Percentiles rank a stretch among this genome's conserved stretches.
These are phyloP conservation scores for Aspergillus panamensis DNA, from an alignment of 495 filamentous ascomycete species.

Conservation along the genomic window DNA sequence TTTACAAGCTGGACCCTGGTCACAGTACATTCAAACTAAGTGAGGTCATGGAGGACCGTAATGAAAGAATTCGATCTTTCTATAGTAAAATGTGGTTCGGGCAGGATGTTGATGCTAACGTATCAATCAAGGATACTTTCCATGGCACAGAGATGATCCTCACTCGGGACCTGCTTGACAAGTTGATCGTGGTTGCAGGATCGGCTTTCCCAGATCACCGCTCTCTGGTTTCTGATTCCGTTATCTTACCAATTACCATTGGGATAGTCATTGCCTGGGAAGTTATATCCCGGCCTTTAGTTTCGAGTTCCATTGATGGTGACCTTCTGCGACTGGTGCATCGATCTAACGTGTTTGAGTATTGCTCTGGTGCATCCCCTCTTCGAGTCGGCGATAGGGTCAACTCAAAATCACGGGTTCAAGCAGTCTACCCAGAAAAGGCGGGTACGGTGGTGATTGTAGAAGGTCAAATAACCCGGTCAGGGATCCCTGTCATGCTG, in stretches of 20 bases:
- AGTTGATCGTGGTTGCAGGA: constrained; percentile 8
- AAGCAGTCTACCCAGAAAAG: constrained; percentile 22
- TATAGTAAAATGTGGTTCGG: constrained; percentile 93
- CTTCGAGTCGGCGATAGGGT: constrained; percentile 30
- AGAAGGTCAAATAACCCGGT: constrained; percentile 24
- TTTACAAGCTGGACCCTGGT: constrained; percentile 73
- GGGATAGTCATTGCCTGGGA: constrained; percentile 34
- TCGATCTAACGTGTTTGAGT: constrained; percentile 29
- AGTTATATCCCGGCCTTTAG: constrained; percentile 27
- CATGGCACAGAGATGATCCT: constrained; percentile 17
- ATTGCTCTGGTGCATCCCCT: constrained; percentile 16
- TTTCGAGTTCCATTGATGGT: constrained; percentile 20
- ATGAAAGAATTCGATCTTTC: constrained; percentile 86
- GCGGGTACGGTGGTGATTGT: constrained; percentile 27
- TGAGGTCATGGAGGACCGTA: constrained; percentile 80
- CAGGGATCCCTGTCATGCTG: constrained; percentile 22
- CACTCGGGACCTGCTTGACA: constrained; percentile 10
- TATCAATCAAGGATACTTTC: constrained; percentile 49
- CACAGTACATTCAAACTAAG: constrained; percentile 73
- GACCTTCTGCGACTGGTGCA: constrained; percentile 37
- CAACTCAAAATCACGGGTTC: constrained; percentile 17
- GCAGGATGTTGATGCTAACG: constrained; percentile 42
- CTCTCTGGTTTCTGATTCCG: constrained; percentile 6
- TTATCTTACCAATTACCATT: constrained; percentile 20
- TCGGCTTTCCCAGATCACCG: constrained; percentile 17